phyloP scores from a whole-genome alignment of 345 rosid species.

The Crucihimalaya himalaica region DNA sequence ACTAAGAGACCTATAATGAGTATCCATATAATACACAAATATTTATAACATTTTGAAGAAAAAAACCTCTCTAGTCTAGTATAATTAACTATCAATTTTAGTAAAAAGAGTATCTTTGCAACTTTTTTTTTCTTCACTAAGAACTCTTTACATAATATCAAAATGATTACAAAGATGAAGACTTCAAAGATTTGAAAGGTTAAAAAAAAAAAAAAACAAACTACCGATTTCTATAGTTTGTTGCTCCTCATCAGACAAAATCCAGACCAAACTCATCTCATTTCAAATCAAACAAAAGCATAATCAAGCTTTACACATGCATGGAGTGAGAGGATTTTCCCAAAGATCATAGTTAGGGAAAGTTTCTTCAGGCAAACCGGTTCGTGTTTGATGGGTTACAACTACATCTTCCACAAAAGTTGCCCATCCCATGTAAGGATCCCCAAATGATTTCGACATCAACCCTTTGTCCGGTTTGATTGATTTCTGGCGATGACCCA shows the following conservation, averaged over 20 bases:
- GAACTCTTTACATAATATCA: slow-evolving; percentile 41
- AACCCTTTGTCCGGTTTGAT: slow-evolving; percentile 99
- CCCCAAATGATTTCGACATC: slow-evolving; percentile 98
- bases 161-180: slow-evolving; percentile 39
- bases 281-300: slow-evolving; percentile 8
- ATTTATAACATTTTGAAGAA: too few relatives aligned
- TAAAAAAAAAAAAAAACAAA: slow-evolving; percentile 1
- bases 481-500: slow-evolving; percentile 94
- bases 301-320: slow-evolving; percentile 98
- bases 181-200: background rate
- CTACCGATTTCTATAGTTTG: slow-evolving; percentile 35
- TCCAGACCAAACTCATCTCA: slow-evolving; percentile 29
- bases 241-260: slow-evolving; percentile 37
- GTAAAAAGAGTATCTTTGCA: too few relatives aligned
- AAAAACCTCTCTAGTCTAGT: too few relatives aligned
- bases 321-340: slow-evolving; percentile 99
- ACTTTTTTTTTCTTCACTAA: slow-evolving; percentile 17
- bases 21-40: too few relatives aligned
- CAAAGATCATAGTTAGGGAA: slow-evolving; percentile 99
- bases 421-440: slow-evolving; percentile 99
- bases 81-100: too few relatives aligned
- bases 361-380: slow-evolving; percentile 99
- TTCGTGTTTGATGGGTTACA: slow-evolving; percentile 91
- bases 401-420: slow-evolving; percentile 96
- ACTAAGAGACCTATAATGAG: too few relatives aligned